A percentile compares a stretch with the other conserved stretches of the same genome.
These are phyloP conservation scores for Daldinia caldariorum DNA, from an alignment of 495 filamentous ascomycete genomes.

Conservation along the genomic window DNA sequence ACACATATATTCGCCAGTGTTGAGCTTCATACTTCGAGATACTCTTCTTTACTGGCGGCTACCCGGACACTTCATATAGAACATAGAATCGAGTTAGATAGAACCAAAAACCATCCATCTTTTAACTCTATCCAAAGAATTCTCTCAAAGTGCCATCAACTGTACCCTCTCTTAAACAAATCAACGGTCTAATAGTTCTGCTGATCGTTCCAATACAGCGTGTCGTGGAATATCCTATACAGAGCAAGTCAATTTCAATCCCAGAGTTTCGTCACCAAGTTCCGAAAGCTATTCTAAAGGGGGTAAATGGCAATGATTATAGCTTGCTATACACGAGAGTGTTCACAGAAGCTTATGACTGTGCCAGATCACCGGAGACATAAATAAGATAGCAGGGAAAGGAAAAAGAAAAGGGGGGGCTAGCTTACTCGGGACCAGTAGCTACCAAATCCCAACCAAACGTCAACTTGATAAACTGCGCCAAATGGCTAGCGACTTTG, in stretches of 20 bases:
- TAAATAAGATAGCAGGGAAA: not conserved
- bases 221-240: not conserved
- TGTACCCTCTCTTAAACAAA: not conserved
- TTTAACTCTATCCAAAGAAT: not conserved
- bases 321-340: not conserved
- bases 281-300: not conserved
- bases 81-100: not conserved
- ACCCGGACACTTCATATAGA: not conserved
- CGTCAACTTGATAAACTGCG: constrained; percentile 61
- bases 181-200: not conserved
- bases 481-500: constrained; percentile 72
- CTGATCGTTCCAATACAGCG: not conserved
- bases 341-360: not conserved
- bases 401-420: not conserved
- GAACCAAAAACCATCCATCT: not conserved
- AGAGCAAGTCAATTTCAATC: not conserved
- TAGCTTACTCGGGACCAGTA: constrained; percentile 65
- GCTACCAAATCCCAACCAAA: constrained; percentile 71
- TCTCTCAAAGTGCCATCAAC: not conserved
- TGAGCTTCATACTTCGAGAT: not conserved
- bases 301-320: not conserved
- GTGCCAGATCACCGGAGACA: not conserved
- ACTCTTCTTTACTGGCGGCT: not conserved
- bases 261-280: not conserved
- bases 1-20: not conserved